Base-by-base conservation (phyloP, 2,329 filamentous ascomycete genomes). In the Penicillium corylophilum region DNA sequence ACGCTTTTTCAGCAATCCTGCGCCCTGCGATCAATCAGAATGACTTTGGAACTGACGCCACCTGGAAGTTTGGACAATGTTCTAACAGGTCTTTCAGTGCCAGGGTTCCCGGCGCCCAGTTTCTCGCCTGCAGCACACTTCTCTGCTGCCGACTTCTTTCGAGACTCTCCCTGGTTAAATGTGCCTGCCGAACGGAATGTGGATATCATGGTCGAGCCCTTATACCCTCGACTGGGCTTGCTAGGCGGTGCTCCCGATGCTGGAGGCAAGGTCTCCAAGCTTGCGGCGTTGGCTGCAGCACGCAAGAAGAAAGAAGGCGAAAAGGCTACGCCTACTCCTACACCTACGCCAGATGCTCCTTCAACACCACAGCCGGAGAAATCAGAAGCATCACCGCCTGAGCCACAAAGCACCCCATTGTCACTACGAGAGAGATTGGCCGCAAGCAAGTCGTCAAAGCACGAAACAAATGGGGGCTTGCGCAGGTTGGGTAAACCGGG, bases 261-360 rank as follows among this genome's bases (percentile, higher is more conserved):
- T 12, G 65, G 76, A n/a, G 80, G 83, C 3, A 94, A 92, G 65
- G 80, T 89, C 71, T 95, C 93, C 5, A 99, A 99, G 65, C 78
- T 99, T 41, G 93, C 95, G 63, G 90, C 90, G 43, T 77, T 99
- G 38, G 92, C 93, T 46, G 90, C 90, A 29, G 88, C 89, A 48
- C 82, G 91, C 24, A 92, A 91, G 69, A 92, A 89, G 73, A 95
- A 91, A 71, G 85, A 85, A 13, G 85, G 85, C 26, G 85, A 87
- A 35, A 85, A 82, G 61, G 76, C 70, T 43, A 60, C 59, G 4
- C 38, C 61, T 29, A 31, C 55, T n/a, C 39, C 70, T 43, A 60
- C 59, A 5, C 38, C 61, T 31, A 31, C 56, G 15, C 39, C 51
- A 4, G 46, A 52, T 6, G 28, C 49, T 9, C 13, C 52, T 3